phyloP scores from a whole-genome alignment of 2,329 filamentous ascomycete genomes.

The Penicillium glabrum region DNA sequence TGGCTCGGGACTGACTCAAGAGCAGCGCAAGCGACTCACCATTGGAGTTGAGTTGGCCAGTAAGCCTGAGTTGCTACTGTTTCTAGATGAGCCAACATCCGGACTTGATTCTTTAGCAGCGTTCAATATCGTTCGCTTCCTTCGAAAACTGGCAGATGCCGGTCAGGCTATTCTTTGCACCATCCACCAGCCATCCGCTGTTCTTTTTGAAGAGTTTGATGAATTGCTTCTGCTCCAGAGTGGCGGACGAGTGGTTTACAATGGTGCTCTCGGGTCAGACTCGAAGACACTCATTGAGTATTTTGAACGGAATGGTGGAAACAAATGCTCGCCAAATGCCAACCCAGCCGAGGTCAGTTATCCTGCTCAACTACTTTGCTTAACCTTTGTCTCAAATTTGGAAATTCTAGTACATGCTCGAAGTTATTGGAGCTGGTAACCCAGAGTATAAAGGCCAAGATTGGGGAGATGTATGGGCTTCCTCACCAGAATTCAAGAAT shows the following conservation, averaged over 20 bases:
- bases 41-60: conserved; percentile 64
- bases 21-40: conserved; percentile 67
- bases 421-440: conserved; percentile 64
- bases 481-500: conserved; percentile 50
- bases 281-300: conserved; percentile 69
- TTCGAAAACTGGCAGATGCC: conserved; percentile 65
- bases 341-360: conserved; percentile 65
- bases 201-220: conserved; percentile 86
- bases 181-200: conserved; percentile 85
- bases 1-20: conserved; percentile 61
- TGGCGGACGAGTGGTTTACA: conserved; percentile 81
- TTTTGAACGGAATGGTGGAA: conserved; percentile 65
- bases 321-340: conserved; percentile 59
- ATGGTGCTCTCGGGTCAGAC: conserved; percentile 78
- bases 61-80: conserved; percentile 61
- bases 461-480: conserved; percentile 62
- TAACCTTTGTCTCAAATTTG: neutral
- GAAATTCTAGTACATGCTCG: conserved; percentile 71
- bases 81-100: conserved; percentile 64
- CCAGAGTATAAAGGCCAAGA: conserved; percentile 61
- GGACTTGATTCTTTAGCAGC: conserved; percentile 70
- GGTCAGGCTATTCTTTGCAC: conserved; percentile 89
- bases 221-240: conserved; percentile 74
- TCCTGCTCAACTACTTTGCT: neutral
- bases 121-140: conserved; percentile 62